These are phyloP conservation scores for Tuber umbilicatum DNA, from an alignment of 495 filamentous ascomycete species.

Conservation along the genomic window DNA sequence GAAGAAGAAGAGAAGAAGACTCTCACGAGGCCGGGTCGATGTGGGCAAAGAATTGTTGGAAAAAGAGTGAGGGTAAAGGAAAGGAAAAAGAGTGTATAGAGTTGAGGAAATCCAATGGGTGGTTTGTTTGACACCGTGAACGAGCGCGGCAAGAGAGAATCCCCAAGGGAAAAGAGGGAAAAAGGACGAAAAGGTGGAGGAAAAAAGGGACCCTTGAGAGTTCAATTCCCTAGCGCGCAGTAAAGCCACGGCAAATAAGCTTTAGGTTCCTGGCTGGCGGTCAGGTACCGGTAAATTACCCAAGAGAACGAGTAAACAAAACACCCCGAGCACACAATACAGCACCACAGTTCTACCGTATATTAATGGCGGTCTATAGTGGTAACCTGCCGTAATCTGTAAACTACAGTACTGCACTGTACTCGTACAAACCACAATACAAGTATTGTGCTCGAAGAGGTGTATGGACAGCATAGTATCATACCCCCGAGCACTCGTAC, in stretches of 20 bases:
- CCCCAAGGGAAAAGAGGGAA: background rate
- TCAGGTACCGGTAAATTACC: background rate
- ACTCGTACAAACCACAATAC: too few species aligned
- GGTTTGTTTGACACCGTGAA: background rate
- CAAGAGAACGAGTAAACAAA: background rate
- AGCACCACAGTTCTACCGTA: too few species aligned
- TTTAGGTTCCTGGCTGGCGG: background rate
- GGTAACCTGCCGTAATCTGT: background rate
- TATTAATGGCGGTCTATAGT: background rate
- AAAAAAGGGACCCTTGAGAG: background rate
- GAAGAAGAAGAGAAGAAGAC: slow-evolving; percentile 8
- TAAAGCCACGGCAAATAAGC: background rate
- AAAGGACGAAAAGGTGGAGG: background rate
- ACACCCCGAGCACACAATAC: too few species aligned
- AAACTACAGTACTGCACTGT: too few species aligned
- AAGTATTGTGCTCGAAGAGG: background rate
- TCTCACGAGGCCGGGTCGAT: slow-evolving; percentile 21
- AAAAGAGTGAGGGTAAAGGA: background rate
- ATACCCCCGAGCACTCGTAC: too few species aligned
- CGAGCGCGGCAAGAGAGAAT: background rate
- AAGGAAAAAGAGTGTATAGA: background rate
- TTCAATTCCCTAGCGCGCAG: background rate
- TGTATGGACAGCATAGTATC: background rate
- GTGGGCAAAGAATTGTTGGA: slow-evolving; percentile 1
- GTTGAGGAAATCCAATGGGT: background rate